Evolutionary conservation across 129 eudicot species (phyloP), one percentile per base, ranked within the genome.

Genomic region (Pulicaria dysenterica): DNA sequence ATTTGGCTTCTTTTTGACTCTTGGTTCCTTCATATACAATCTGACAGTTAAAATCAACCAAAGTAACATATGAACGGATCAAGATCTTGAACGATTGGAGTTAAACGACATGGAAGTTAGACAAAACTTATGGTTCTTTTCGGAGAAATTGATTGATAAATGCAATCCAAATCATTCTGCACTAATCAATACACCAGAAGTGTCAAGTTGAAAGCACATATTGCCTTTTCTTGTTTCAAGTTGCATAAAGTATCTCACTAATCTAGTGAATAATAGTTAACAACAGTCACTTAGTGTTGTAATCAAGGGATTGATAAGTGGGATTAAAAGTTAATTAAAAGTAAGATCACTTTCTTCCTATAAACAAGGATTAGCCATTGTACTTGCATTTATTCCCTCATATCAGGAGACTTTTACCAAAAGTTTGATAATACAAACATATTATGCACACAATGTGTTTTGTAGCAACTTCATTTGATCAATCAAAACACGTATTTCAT

Each of bases 251-350:
- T 9, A 67, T 67, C 58, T 57, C 43, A 45, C 57, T 46, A 66
- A 65, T 55, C 48, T 44, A 66, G 67, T 75, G 74, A 75, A 46
- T 34, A 54, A 56, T 66, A 66, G 60, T 44, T 44, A 45, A 4
- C 15, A 75, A 75, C 58, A 44, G 74, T 75, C 4, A 34, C 57
- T 75, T 76, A 67, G 31, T 58, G 65, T 36, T 70, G 72, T 70
- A 41, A 70, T 77, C 57, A 69, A 15, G 56, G 65, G 70, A 69
- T 24, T n/a, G 12, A 62, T 15, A n/a, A 70, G 72, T 70, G 82
- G 66, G 65, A 77, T 42, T 77, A 34, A 69, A 77, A 77, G 72
- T 42, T 70, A 74, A 77, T 34, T n/a, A 77, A 77, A 77, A 70
- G 82, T 56, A 39, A 50, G 19, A 61, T 61, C 15, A 70, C 77